Base-by-base conservation (phyloP, 352 stramenopile species). In the Phytophthora pistaciae region DNA sequence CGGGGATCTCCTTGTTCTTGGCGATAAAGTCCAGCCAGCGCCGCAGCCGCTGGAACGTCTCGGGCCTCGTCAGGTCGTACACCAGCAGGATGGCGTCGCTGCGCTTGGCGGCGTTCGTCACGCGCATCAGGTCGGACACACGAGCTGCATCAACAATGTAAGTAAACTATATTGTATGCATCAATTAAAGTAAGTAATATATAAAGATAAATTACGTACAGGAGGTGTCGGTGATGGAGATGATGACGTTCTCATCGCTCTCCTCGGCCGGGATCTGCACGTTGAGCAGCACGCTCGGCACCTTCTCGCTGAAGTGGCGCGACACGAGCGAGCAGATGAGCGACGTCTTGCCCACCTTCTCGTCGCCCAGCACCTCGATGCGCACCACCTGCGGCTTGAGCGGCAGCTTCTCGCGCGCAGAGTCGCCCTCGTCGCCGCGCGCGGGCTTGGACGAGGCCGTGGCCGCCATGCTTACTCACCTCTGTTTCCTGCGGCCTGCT, bases 271-370 rank as follows among this genome's bases (percentile, higher is more conserved):
- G 90, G 65, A 97, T 95, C 76, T 95, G 88, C 65, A 96, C 90
- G 65, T 95, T 94, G 50, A 95, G 88, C 68, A 97, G 75, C 60
- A 97, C 88, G 38, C 80, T 85, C 16, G 90, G 90, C 67, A 97
- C 91, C 68, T 92, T 91, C 75, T 97, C 88, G 71, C 85, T 95
- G 64, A 94, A 97, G 70, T 95, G 91, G 66, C 87, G 83, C 61
- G 89, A 96, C 70, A 97, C 90, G 46, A 97, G 81, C 72, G 91
- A 91, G 75, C 89, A 96, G 75, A 97, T 96, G 71, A 97, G 89
- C 78, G 91, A 97, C 64, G 90, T 96, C 79, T 97, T 97, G 72
- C 91, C 91, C 64, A 96, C 88, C 79, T 94, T 96, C 75, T 96
- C 90, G 73, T 97, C 91, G 69, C 91, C 91, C 57, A 96, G 66